Base-by-base conservation (phyloP, 1,284 basidiomycete species). In the Lignosus rhinocerotis region DNA sequence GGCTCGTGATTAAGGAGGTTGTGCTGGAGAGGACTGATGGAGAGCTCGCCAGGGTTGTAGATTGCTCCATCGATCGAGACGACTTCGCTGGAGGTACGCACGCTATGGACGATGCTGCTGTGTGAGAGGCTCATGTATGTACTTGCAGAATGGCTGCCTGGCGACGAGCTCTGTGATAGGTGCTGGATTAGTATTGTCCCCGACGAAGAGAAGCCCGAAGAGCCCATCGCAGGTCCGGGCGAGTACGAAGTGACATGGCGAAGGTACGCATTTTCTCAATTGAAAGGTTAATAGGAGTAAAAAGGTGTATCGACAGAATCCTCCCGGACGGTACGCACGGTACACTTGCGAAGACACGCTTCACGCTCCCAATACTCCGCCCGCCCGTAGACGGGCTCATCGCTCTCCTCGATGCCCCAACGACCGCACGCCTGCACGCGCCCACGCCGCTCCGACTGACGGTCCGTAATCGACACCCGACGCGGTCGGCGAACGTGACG, bases 161-260 rank as follows among this genome's bases (percentile, higher is more conserved):
- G 85, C 0, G 89, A 92, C 66, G 80, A 83, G 59, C 82, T 90
- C 59, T 80, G 78, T 34, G 78, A 84, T 31, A 65, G 80, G 11
- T 85, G 83, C 63, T 78, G 79, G 9, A 72, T 90, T 33, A 76
- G 77, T 45, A 67, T 86, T 58, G 69, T 76, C 3, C 63, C 73
- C 16, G 73, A 72, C 19, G 82, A 82, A 19, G 78, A 79, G n/a
- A 67, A 74, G 17, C 67, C 73, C 19, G 69, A 73, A 14, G 70
- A 73, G 9, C 64, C 68, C 7, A 73, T 84, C 51, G 68, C 74
- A 7, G 78, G 79, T 12, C 83, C 84, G 0, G 90, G 86, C 1
- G 74, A 76, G 55, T 88, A 89, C 64, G 75, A 80, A 39, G 69
- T 93, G 30, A 73, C 68, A 7, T 94, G 92, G 92, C 76, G 81